Percentiles rank a stretch among this genome's conserved stretches.
Conservation (phyloP, 768 basidiomycete genomes). For the Boletales sp. region DNA sequence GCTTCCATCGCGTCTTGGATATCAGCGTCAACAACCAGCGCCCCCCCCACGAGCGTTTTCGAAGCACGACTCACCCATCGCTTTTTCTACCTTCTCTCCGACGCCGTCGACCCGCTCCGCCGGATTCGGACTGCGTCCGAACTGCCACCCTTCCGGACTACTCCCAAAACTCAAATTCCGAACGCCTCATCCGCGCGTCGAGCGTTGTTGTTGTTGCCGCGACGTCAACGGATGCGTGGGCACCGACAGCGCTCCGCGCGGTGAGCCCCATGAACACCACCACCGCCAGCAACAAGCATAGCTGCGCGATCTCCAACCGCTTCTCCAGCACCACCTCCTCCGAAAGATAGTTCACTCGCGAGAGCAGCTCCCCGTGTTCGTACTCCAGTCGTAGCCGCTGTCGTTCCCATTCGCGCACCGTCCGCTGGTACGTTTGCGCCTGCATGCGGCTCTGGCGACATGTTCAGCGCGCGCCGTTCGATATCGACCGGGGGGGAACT, state of each 20-base stretch:
- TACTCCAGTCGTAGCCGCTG: slow-evolving; percentile 63
- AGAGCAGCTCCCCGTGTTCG: slow-evolving; percentile 67
- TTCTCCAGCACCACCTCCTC: slow-evolving; percentile 91
- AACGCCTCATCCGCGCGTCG: slow-evolving; percentile 53
- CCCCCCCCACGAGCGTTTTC: no score
- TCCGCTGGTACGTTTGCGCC: slow-evolving; percentile 59
- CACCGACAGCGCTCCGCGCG: slow-evolving; percentile 49
- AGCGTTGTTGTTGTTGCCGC: slow-evolving; percentile 15
- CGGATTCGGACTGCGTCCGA: slow-evolving; percentile 31
- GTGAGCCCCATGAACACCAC: slow-evolving; percentile 86
- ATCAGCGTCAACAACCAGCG: no score
- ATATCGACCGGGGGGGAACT: slow-evolving; percentile 30
- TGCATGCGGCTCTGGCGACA: slow-evolving; percentile 62
- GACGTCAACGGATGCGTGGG: slow-evolving; percentile 30
- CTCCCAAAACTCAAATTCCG: slow-evolving; percentile 55
- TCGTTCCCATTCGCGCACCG: slow-evolving; percentile 63
- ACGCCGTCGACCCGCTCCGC: slow-evolving; percentile 10
- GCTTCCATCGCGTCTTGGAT: neutral
- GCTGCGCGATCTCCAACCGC: slow-evolving; percentile 82
- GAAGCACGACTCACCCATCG: neutral
- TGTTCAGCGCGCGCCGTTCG: neutral
- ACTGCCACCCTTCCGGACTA: slow-evolving; percentile 38
- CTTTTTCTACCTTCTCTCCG: slow-evolving; percentile 8
- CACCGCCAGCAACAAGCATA: slow-evolving; percentile 78
- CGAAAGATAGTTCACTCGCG: slow-evolving; percentile 68